Conservation (phyloP, 2,329 filamentous ascomycete species). For the Thermothelomyces thermophilus region DNA sequence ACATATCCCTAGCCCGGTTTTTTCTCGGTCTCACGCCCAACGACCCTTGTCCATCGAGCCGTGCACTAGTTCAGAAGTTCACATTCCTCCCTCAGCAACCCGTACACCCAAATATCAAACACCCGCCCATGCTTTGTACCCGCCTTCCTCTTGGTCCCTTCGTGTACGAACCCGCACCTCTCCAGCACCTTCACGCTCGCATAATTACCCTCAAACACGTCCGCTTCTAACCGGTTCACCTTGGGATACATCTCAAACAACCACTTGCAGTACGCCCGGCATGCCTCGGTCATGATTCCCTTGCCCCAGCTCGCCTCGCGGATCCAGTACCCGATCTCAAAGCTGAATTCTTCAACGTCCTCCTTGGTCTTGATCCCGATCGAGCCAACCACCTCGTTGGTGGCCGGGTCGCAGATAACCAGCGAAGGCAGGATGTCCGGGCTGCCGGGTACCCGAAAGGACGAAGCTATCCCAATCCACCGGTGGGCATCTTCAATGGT, state of each 20-base stretch:
- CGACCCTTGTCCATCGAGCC: background rate
- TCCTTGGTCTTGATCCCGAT: constrained; percentile 34
- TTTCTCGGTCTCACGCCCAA: background rate
- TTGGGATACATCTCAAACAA: constrained; percentile 37
- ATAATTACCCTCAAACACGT: constrained; percentile 33
- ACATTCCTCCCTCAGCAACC: constrained; percentile 29
- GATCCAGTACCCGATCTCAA: constrained; percentile 47
- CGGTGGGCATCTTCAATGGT: constrained; percentile 33
- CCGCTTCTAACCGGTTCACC: constrained; percentile 38
- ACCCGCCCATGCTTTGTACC: constrained; percentile 37
- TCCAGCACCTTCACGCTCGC: constrained; percentile 38
- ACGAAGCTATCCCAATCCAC: constrained; percentile 29
- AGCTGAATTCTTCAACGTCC: constrained; percentile 37
- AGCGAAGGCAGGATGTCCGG: constrained; percentile 8
- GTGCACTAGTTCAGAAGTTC: background rate
- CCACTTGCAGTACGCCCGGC: constrained; percentile 36
- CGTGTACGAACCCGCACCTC: constrained; percentile 37
- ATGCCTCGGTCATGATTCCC: constrained; percentile 39
- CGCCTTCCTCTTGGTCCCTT: constrained; percentile 38
- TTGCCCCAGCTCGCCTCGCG: constrained; percentile 38
- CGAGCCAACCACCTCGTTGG: constrained; percentile 34
- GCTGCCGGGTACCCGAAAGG: constrained; percentile 17
- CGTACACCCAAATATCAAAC: constrained; percentile 34
- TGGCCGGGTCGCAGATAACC: constrained; percentile 30
- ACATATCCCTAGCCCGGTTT: background rate